A percentile compares a stretch with the other conserved stretches of the same genome.
phyloP scores from a whole-genome alignment of 805 yeast species.

The Brettanomyces custersianus region DNA sequence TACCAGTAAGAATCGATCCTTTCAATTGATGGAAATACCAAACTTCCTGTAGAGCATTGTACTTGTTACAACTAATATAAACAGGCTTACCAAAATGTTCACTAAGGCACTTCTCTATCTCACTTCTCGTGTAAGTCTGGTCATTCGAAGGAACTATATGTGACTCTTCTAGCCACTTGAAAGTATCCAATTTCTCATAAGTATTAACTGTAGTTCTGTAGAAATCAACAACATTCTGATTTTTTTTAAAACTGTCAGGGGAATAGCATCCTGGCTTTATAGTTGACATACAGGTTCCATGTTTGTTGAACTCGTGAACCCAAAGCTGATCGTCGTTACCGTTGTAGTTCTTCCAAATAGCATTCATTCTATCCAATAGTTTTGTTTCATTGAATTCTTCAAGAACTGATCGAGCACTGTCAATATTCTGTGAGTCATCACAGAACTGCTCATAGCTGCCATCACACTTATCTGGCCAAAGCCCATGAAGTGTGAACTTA shows the following conservation, averaged over 20 bases:
- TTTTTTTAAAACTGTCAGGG: constrained; percentile 10
- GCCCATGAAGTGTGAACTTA: constrained; percentile 72
- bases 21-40: constrained; percentile 76
- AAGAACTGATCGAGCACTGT: constrained; percentile 39
- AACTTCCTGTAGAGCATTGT: constrained; percentile 45
- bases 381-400: constrained; percentile 37
- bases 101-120: constrained; percentile 44
- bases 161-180: constrained; percentile 49
- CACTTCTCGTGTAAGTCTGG: constrained; percentile 46
- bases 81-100: constrained; percentile 48
- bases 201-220: constrained; percentile 51
- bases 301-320: constrained; percentile 91
- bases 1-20: constrained; percentile 65
- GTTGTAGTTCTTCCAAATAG: constrained; percentile 65
- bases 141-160: constrained; percentile 63
- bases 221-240: constrained; percentile 57
- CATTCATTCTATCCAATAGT: constrained; percentile 47
- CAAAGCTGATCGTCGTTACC: constrained; percentile 66
- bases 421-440: constrained; percentile 47
- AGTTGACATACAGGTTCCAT: constrained; percentile 86
- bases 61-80: constrained; percentile 50
- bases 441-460: constrained; percentile 80
- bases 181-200: constrained; percentile 57
- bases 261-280: constrained; percentile 65
- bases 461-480: constrained; percentile 85